Evolutionary conservation across 352 stramenopile genomes (phyloP).

Genomic region (Phytopythium mirpurense): DNA sequence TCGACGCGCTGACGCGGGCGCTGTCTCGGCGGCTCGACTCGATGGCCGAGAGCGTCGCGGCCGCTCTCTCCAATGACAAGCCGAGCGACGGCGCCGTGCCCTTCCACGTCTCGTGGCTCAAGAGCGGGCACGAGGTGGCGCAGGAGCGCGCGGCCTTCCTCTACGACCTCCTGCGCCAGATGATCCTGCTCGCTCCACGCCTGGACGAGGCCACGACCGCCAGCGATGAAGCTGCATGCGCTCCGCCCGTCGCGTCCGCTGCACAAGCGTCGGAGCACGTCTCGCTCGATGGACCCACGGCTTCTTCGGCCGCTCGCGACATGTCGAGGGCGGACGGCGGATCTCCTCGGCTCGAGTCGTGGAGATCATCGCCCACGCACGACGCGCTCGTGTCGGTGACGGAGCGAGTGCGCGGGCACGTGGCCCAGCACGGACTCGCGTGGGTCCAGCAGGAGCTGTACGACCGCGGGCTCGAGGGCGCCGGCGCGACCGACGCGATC

Average conservation of each 20-base stretch:
- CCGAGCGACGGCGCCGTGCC: background rate
- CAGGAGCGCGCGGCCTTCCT: conserved; percentile 58
- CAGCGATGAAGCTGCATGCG: too few relatives aligned
- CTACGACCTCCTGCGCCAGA: conserved; percentile 45
- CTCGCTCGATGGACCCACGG: too few relatives aligned
- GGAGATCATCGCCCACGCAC: too few relatives aligned
- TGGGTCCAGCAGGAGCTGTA: conserved; percentile 83
- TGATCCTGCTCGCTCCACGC: conserved; percentile 11
- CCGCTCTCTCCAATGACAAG: conserved; percentile 7
- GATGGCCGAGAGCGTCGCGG: conserved; percentile 3
- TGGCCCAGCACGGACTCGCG: conserved; percentile 38
- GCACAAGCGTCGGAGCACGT: too few relatives aligned
- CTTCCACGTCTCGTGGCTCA: conserved; percentile 65
- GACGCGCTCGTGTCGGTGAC: too few relatives aligned
- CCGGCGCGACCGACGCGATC: conserved; percentile 35
- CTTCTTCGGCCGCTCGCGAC: too few relatives aligned
- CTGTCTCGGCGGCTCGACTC: background rate
- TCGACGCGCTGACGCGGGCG: conserved; percentile 16
- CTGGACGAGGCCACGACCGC: conserved; percentile 1
- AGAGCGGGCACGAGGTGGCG: conserved; percentile 63
- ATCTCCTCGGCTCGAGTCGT: too few relatives aligned
- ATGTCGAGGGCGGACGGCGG: too few relatives aligned
- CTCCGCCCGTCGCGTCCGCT: too few relatives aligned
- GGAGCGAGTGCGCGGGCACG: conserved; percentile 20
- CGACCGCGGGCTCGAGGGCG: conserved; percentile 59